A percentile compares a stretch with the other conserved stretches of the same genome.
phyloP scores from a whole-genome alignment of 495 filamentous ascomycete species.

The Niebla homalea region DNA sequence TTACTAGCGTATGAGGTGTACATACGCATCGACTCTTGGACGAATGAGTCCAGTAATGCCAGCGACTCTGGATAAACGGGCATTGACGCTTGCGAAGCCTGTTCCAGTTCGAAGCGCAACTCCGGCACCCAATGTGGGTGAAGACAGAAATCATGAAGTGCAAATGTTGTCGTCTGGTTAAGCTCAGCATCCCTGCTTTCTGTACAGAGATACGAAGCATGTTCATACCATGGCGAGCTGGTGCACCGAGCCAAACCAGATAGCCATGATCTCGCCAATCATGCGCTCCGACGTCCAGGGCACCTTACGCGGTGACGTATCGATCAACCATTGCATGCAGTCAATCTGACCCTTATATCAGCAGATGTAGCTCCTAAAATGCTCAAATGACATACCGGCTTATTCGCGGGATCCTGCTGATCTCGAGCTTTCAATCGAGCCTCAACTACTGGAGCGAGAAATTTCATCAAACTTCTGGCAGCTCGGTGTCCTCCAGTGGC shows the following conservation, averaged over 20 bases:
- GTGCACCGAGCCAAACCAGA: constrained; percentile 15
- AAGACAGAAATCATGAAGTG: constrained; percentile 21
- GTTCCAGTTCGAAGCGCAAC: constrained; percentile 9
- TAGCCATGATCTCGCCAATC: constrained; percentile 19
- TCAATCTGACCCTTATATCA: constrained; percentile 8
- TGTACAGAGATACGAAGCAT: background rate
- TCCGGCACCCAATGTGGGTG: constrained; percentile 20
- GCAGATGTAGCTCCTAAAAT: background rate
- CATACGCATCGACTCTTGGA: background rate
- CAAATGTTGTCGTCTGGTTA: constrained; percentile 18
- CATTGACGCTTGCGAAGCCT: no score
- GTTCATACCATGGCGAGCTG: constrained; percentile 5
- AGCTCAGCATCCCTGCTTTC: background rate
- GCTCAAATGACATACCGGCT: background rate
- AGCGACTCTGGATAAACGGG: no score
- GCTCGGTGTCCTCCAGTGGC: constrained; percentile 1
- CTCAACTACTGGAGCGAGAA: constrained; percentile 1
- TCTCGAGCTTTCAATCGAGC: background rate
- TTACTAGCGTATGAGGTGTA: no score
- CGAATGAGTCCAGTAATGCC: background rate
- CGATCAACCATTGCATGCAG: constrained; percentile 28
- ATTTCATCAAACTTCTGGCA: background rate
- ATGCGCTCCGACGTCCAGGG: constrained; percentile 13
- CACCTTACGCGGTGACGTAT: constrained; percentile 13
- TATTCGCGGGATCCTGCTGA: background rate